Percentiles rank a stretch among this genome's conserved stretches.
Conservation (phyloP, 2,329 filamentous ascomycete species). For the Microthyrium microscopicum region DNA sequence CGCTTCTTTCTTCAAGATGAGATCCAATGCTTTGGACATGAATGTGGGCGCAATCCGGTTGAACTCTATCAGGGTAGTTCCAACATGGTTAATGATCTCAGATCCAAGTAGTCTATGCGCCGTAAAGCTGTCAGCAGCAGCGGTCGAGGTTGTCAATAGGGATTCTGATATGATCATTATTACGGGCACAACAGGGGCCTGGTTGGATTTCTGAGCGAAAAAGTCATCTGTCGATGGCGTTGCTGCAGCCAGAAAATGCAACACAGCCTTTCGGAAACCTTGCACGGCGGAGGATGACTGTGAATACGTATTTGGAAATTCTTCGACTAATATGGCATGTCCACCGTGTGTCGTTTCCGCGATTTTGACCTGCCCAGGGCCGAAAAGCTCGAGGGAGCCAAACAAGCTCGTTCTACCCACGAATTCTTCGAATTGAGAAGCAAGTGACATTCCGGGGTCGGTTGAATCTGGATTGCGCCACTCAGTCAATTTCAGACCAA, state of each 20-base stretch:
- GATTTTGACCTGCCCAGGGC: not conserved
- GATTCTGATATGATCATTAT: constrained; percentile 89
- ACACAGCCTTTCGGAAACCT: constrained; percentile 52
- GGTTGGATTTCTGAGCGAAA: constrained; percentile 15
- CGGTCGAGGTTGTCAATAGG: constrained; percentile 66
- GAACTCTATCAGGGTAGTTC: constrained; percentile 71
- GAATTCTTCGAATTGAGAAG: constrained; percentile 83
- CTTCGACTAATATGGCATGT: constrained; percentile 27
- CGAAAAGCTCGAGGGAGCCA: constrained; percentile 43
- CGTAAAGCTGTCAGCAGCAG: constrained; percentile 80
- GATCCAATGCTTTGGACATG: constrained; percentile 66
- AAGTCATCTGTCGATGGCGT: constrained; percentile 37
- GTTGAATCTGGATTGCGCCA: constrained; percentile 72
- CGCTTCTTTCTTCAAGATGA: constrained; percentile 73
- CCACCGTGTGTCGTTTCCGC: constrained; percentile 9
- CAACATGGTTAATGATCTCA: constrained; percentile 67
- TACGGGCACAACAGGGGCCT: constrained; percentile 46
- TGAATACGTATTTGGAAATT: constrained; percentile 33
- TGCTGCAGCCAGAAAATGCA: constrained; percentile 57
- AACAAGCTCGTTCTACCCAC: constrained; percentile 68
- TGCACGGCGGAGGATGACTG: constrained; percentile 26
- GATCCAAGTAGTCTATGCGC: constrained; percentile 78
- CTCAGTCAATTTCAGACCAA: constrained; percentile 64
- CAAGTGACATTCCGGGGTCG: constrained; percentile 50
- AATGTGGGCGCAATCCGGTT: constrained; percentile 81